A percentile compares a stretch with the other conserved stretches of the same genome.
phyloP scores from a whole-genome alignment of 345 rosid genomes.

The Aethionema arabicum region DNA sequence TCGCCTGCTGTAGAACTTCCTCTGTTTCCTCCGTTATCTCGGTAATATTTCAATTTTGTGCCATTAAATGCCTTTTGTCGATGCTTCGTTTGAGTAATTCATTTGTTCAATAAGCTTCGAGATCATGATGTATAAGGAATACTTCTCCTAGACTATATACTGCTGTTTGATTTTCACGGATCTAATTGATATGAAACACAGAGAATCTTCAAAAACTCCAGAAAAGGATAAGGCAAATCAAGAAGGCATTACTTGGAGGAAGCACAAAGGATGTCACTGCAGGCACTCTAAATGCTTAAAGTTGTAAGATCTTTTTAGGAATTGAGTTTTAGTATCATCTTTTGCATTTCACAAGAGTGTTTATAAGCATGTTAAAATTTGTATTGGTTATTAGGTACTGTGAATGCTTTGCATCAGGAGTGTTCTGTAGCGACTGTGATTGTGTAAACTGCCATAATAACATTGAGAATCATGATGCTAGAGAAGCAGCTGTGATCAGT shows the following conservation, averaged over 20 bases:
- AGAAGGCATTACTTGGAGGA: conserved; percentile 29
- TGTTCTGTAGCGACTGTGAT: conserved; percentile 49
- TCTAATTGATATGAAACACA: conserved; percentile 32
- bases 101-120: conserved; percentile 1
- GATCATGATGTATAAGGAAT: not conserved
- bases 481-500: conserved; percentile 38
- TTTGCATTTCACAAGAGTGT: too few species aligned
- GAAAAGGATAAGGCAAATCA: conserved; percentile 20
- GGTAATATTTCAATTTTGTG: conserved; percentile 3
- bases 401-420: conserved; percentile 56
- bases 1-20: conserved; percentile 23
- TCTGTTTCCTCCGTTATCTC: conserved; percentile 23
- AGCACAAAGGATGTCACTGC: conserved; percentile 52
- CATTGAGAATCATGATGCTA: conserved; percentile 34
- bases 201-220: conserved; percentile 30
- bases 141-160: not conserved
- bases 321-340: too few species aligned
- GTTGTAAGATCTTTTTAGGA: conserved; percentile 41
- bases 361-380: not conserved
- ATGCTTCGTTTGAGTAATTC: conserved; percentile 17
- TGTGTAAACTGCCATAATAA: conserved; percentile 50
- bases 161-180: not conserved
- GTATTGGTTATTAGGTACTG: conserved; percentile 47
- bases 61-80: not conserved
- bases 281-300: conserved; percentile 52